Conservation (phyloP, 148 eudicot species). For the Polygonum maritimum region DNA sequence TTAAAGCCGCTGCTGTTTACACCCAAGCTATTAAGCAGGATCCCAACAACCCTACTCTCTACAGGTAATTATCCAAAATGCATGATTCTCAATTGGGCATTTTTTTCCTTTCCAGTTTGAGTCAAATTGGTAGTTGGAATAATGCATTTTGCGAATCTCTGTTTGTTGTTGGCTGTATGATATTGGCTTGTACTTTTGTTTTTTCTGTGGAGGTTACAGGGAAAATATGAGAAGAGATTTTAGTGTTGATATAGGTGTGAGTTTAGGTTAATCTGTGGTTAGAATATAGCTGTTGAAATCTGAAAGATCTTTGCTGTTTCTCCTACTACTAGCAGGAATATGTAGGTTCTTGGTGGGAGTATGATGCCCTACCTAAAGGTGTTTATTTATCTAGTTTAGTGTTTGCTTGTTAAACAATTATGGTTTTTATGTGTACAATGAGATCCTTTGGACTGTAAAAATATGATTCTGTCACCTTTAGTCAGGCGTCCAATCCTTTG, state of each 20-base stretch:
- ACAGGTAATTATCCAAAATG: conserved; percentile 36
- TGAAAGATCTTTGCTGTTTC: background rate
- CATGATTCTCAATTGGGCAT: background rate
- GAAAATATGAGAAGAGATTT: background rate
- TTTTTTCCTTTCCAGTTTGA: background rate
- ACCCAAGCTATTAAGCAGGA: conserved; percentile 90
- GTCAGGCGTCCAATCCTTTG: background rate
- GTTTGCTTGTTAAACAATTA: background rate
- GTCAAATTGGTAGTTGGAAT: background rate
- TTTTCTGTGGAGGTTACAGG: background rate
- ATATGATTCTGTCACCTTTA: background rate
- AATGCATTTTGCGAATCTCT: conserved; percentile 1
- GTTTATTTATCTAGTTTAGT: background rate
- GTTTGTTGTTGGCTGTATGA: background rate
- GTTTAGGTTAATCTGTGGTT: background rate
- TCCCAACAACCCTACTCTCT: conserved; percentile 70
- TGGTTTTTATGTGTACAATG: background rate
- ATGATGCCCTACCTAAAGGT: background rate
- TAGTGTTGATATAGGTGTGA: background rate
- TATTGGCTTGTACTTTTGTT: background rate
- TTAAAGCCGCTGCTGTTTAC: conserved; percentile 97
- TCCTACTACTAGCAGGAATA: conserved; percentile 5
- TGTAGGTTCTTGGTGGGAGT: background rate
- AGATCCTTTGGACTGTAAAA: conserved; percentile 5
- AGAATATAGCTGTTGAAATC: background rate